Evolutionary conservation across 805 yeast species (phyloP).

Genomic region (Zygosaccharomyces pseudorouxii): DNA sequence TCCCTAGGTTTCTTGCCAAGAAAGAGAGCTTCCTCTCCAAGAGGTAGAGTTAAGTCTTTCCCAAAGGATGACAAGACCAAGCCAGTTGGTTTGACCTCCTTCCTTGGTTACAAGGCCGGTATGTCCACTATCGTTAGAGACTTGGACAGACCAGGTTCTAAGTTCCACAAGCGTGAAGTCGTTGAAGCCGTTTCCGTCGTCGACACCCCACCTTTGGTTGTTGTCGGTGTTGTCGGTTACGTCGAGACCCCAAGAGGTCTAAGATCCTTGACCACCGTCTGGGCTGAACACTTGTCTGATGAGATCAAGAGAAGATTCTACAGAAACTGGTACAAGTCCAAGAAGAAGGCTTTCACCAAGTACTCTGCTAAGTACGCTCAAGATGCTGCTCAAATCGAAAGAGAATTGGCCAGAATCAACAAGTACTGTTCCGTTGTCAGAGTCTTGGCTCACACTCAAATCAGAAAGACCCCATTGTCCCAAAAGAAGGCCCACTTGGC

Average conservation of each 20-base stretch:
- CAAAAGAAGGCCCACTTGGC: conserved; percentile 99
- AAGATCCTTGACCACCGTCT: conserved; percentile 98
- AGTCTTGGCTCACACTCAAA: conserved; percentile 98
- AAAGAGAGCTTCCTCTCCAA: conserved; percentile 98
- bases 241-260: conserved; percentile 99
- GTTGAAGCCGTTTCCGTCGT: conserved; percentile 99
- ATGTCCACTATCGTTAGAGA: conserved; percentile 99
- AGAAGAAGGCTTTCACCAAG: conserved; percentile 99
- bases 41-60: conserved; percentile 99
- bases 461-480: conserved; percentile 97
- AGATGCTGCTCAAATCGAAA: conserved; percentile 81
- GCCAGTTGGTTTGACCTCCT: conserved; percentile 98
- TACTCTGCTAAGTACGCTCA: conserved; percentile 97
- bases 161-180: conserved; percentile 99
- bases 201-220: conserved; percentile 98
- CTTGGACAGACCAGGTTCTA: conserved; percentile 99
- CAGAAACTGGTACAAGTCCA: conserved; percentile 99
- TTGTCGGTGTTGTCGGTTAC: conserved; percentile 99
- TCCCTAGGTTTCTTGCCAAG: conserved; percentile 99
- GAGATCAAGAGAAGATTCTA: conserved; percentile 99
- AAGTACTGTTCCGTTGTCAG: conserved; percentile 98
- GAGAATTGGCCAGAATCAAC: conserved; percentile 96
- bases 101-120: conserved; percentile 99
- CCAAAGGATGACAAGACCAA: conserved; percentile 97
- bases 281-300: conserved; percentile 99